These are phyloP conservation scores for Knufia fluminis DNA, from an alignment of 2,329 filamentous ascomycete genomes.

Conservation along the genomic window DNA sequence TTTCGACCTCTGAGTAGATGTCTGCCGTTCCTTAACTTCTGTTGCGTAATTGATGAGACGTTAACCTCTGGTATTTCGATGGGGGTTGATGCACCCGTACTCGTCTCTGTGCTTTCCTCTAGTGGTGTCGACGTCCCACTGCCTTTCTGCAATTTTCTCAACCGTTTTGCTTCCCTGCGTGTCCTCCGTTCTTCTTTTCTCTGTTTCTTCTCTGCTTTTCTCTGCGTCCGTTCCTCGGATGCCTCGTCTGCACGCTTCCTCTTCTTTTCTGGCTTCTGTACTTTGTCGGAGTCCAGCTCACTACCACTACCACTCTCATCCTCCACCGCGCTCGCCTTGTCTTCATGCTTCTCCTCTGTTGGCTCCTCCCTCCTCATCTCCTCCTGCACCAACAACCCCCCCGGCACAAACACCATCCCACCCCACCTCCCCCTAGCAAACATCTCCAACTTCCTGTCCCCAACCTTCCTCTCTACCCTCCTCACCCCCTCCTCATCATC, in stretches of 20 bases:
- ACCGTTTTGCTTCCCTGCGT: constrained; percentile 24
- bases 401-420: constrained; percentile 73
- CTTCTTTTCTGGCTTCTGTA: constrained; percentile 24
- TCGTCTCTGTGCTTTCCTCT: constrained; percentile 1
- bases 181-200: constrained; percentile 26
- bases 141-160: constrained; percentile 15
- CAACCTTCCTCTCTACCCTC: constrained; percentile 57
- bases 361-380: constrained; percentile 34
- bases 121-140: background rate
- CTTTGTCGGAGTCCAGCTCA: constrained; percentile 22
- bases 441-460: constrained; percentile 61
- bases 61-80: constrained; percentile 3
- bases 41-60: background rate
- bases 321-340: constrained; percentile 37
- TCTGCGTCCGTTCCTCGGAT: constrained; percentile 19
- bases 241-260: constrained; percentile 9
- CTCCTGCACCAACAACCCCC: constrained; percentile 61
- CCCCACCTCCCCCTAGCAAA: constrained; percentile 72
- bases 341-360: constrained; percentile 38
- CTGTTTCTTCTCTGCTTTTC: constrained; percentile 22
- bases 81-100: constrained; percentile 2
- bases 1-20: constrained; percentile 70
- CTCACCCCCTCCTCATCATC: constrained; percentile 64
- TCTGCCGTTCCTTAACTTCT: constrained; percentile 44
- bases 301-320: background rate